These are phyloP conservation scores for Hypoxylon trugodes DNA, from an alignment of 495 filamentous ascomycete genomes.

Conservation along the genomic window DNA sequence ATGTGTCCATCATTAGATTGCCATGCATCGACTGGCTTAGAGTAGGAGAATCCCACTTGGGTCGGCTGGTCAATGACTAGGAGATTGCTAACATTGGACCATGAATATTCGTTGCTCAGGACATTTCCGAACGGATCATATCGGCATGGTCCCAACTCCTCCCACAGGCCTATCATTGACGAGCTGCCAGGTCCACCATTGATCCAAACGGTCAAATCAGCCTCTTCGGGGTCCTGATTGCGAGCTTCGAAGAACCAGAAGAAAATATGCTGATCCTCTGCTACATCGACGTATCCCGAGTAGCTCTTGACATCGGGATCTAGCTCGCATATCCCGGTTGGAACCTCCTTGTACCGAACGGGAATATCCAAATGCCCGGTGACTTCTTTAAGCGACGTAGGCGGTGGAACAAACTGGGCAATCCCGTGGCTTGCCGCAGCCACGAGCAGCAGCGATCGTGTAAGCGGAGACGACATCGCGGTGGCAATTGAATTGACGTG, in stretches of 20 bases:
- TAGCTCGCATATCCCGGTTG: conserved; percentile 70
- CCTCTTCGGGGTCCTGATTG: conserved; percentile 58
- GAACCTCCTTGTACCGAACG: conserved; percentile 69
- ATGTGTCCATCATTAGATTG: conserved; percentile 39
- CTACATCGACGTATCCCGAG: conserved; percentile 72
- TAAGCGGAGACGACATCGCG: conserved; percentile 40
- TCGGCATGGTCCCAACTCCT: conserved; percentile 69
- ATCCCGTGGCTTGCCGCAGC: conserved; percentile 28
- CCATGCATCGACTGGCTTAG: conserved; percentile 61
- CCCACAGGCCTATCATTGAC: conserved; percentile 69
- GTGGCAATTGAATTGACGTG: conserved; percentile 7
- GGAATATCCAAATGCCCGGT: conserved; percentile 61
- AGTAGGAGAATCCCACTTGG: conserved; percentile 68
- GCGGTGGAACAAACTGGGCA: conserved; percentile 68
- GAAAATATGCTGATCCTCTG: conserved; percentile 68
- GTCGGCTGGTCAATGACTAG: conserved; percentile 69
- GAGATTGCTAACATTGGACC: conserved; percentile 67
- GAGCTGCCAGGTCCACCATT: conserved; percentile 68
- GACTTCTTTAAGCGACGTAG: conserved; percentile 60
- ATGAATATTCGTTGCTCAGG: conserved; percentile 65
- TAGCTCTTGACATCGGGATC: conserved; percentile 71
- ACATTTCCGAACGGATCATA: conserved; percentile 59
- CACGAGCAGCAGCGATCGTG: conserved; percentile 39
- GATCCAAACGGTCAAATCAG: conserved; percentile 70
- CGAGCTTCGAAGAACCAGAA: conserved; percentile 73